Percentiles rank a stretch among this genome's conserved stretches.
Conservation (phyloP, 495 filamentous ascomycete species). For the Clohesyomyces aquaticus region DNA sequence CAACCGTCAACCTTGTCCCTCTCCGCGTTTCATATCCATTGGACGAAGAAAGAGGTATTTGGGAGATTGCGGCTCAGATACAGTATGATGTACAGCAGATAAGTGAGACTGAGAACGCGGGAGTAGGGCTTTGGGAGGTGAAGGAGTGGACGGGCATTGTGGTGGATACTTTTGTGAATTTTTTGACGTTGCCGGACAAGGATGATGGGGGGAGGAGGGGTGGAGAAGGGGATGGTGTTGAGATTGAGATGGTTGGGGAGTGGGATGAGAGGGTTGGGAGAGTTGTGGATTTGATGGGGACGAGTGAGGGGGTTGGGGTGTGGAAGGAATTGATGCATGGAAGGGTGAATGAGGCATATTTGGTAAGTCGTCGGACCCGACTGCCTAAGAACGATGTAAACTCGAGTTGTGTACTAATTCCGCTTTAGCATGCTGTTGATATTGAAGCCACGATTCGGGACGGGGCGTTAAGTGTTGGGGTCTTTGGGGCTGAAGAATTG, state of each 20-base stretch:
- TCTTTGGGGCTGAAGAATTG: conserved; percentile 54
- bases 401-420: conserved; percentile 17
- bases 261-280: conserved; percentile 22
- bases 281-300: neutral
- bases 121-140: conserved; percentile 51
- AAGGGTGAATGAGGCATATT: conserved; percentile 40
- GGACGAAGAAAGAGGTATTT: conserved; percentile 35
- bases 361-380: conserved; percentile 40
- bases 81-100: conserved; percentile 54
- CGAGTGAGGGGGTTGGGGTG: conserved; percentile 34
- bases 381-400: neutral
- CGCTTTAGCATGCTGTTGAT: conserved; percentile 56
- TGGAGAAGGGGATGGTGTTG: neutral
- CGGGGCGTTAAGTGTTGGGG: conserved; percentile 56
- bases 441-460: conserved; percentile 56
- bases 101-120: conserved; percentile 47
- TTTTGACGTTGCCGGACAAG: conserved; percentile 51
- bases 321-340: conserved; percentile 5
- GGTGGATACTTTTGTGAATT: conserved; percentile 61
- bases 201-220: conserved; percentile 14
- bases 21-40: conserved; percentile 48
- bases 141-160: conserved; percentile 53
- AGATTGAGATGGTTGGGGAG: conserved; percentile 23
- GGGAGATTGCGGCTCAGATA: conserved; percentile 50
- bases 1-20: conserved; percentile 60